Evolutionary conservation across 2,329 filamentous ascomycete genomes (phyloP).

Genomic region (Akanthomyces uredinophilus): DNA sequence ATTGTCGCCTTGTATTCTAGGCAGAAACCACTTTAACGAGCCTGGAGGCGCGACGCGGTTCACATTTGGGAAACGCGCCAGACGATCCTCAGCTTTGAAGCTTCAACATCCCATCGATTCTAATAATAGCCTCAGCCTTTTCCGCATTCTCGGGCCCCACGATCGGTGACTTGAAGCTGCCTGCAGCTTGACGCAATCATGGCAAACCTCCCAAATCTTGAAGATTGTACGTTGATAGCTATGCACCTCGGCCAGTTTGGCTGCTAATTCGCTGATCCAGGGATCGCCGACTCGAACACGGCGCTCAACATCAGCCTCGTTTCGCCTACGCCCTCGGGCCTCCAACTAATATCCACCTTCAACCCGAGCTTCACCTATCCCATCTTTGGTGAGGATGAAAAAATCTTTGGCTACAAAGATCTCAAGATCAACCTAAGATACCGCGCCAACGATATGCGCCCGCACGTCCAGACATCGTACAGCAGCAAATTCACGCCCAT

Average conservation of each 20-base stretch:
- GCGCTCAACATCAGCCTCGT: conserved; percentile 58
- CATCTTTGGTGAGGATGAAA: conserved; percentile 89
- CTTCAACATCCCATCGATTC: not conserved
- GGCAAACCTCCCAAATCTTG: conserved; percentile 26
- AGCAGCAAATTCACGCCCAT: conserved; percentile 65
- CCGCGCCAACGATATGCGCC: conserved; percentile 67
- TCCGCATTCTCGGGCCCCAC: not conserved
- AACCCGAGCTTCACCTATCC: conserved; percentile 84
- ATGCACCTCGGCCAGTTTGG: not conserved
- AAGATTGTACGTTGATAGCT: conserved; percentile 28
- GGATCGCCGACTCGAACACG: conserved; percentile 57
- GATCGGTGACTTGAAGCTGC: not conserved
- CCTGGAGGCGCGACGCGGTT: not conserved
- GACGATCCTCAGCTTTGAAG: not conserved
- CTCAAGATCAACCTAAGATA: conserved; percentile 69
- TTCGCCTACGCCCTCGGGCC: conserved; percentile 41
- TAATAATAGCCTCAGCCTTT: not conserved
- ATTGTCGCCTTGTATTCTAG: not conserved
- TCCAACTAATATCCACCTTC: conserved; percentile 63
- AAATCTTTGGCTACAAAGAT: conserved; percentile 83
- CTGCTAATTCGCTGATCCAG: conserved; percentile 31
- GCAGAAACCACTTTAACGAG: conserved; percentile 5
- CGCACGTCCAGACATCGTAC: conserved; percentile 66
- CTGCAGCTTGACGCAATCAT: conserved; percentile 19
- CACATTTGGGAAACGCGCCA: not conserved